phyloP scores from a whole-genome alignment of 2,329 filamentous ascomycete species.

The Aspergillus sp. region DNA sequence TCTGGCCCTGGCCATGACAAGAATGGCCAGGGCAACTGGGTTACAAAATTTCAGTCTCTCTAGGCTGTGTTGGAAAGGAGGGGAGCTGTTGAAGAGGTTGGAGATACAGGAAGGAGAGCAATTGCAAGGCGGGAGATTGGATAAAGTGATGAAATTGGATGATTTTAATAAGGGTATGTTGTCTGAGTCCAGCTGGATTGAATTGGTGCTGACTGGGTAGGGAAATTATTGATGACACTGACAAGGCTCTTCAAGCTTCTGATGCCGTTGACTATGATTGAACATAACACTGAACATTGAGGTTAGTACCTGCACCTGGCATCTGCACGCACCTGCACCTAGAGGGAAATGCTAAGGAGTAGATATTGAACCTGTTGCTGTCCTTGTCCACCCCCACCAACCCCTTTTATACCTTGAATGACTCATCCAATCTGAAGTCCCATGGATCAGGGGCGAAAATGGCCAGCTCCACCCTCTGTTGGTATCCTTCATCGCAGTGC shows the following conservation, averaged over 20 bases:
- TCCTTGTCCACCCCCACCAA: conserved; percentile 82
- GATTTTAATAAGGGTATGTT: conserved; percentile 55
- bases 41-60: background rate
- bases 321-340: too few relatives aligned
- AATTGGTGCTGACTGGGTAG: conserved; percentile 32
- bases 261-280: conserved; percentile 60
- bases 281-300: conserved; percentile 52
- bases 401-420: conserved; percentile 84
- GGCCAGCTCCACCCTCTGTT: conserved; percentile 62
- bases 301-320: too few relatives aligned
- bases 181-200: background rate
- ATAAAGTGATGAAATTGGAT: conserved; percentile 31
- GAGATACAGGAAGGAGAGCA: conserved; percentile 27
- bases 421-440: conserved; percentile 79
- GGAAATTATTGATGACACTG: conserved; percentile 72
- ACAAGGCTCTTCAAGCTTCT: conserved; percentile 73
- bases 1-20: too few relatives aligned
- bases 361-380: conserved; percentile 70
- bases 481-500: conserved; percentile 72
- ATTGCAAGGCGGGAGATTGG: conserved; percentile 22
- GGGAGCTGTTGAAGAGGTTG: conserved; percentile 19
- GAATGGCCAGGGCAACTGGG: too few relatives aligned
- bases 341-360: too few relatives aligned
- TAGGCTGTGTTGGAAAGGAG: background rate
- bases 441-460: conserved; percentile 53